Conservation (phyloP, 208 protist species). For the Strigomonas culicis region DNA sequence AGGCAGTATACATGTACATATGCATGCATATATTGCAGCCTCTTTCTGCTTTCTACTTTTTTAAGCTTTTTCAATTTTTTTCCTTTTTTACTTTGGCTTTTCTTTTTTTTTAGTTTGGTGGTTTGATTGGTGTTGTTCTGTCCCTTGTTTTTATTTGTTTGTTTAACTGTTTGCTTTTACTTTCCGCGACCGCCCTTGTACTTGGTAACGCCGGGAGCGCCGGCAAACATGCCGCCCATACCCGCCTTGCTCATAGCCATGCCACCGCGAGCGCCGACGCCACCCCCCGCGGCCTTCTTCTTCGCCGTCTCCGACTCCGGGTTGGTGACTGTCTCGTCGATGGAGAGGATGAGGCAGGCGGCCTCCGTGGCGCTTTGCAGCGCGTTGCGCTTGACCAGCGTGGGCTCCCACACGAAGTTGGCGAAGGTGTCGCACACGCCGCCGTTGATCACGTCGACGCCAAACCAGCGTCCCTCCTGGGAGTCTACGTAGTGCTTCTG, state of each 20-base stretch:
- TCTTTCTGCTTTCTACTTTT: too few relatives aligned
- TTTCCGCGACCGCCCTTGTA: constrained; percentile 83
- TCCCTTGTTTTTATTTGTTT: constrained; percentile 2
- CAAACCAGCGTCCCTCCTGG: constrained; percentile 90
- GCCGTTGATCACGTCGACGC: constrained; percentile 98
- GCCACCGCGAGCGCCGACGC: constrained; percentile 47
- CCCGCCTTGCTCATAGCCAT: constrained; percentile 88
- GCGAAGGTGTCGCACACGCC: constrained; percentile 98
- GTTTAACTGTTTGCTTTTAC: constrained; percentile 23
- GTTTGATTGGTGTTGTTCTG: neutral
- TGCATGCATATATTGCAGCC: neutral
- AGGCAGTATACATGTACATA: too few relatives aligned
- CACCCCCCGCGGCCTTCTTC: constrained; percentile 73
- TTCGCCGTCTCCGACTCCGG: constrained; percentile 89
- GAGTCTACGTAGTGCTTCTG: constrained; percentile 93
- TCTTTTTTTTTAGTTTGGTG: neutral
- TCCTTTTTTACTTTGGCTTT: too few relatives aligned
- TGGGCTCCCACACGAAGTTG: constrained; percentile 99
- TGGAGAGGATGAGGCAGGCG: constrained; percentile 98
- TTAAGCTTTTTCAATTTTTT: too few relatives aligned
- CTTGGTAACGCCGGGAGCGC: constrained; percentile 76
- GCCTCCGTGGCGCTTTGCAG: constrained; percentile 99
- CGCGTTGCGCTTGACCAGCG: constrained; percentile 98
- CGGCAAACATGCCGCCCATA: constrained; percentile 92
- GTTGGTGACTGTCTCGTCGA: constrained; percentile 99